A percentile compares a stretch with the other conserved stretches of the same genome.
Conservation (phyloP, 352 stramenopile genomes). For the Phytopythium kandeliae region DNA sequence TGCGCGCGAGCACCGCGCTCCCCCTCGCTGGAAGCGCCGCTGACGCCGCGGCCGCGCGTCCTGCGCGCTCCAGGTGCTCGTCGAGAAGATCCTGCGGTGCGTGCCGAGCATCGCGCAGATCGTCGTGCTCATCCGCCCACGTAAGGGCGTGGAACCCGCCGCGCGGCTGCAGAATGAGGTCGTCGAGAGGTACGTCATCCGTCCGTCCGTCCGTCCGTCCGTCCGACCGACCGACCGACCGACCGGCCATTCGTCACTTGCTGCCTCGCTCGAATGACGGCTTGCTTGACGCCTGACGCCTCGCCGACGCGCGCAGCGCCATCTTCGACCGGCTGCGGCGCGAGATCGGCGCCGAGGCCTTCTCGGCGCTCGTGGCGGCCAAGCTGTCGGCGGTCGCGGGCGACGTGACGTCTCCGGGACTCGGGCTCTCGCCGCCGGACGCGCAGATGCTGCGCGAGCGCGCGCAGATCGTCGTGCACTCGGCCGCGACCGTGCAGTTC, state of each 20-base stretch:
- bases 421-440: slow-evolving; percentile 50
- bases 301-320: slow-evolving; percentile 30
- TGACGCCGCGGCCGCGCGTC: no score
- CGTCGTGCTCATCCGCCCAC: slow-evolving; percentile 71
- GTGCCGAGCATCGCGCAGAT: slow-evolving; percentile 50
- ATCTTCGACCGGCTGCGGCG: slow-evolving; percentile 68
- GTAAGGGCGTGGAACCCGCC: slow-evolving; percentile 53
- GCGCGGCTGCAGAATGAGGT: slow-evolving; percentile 71
- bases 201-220: no score
- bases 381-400: slow-evolving; percentile 64
- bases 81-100: slow-evolving; percentile 79
- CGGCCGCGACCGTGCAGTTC: slow-evolving; percentile 83
- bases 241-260: no score
- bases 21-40: no score
- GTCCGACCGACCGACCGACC: no score
- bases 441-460: slow-evolving; percentile 27
- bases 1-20: no score
- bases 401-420: slow-evolving; percentile 59
- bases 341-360: slow-evolving; percentile 38
- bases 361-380: slow-evolving; percentile 33
- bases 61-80: slow-evolving; percentile 34
- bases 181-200: slow-evolving; percentile 30
- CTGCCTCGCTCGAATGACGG: no score
- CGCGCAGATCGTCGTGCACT: slow-evolving; percentile 77
- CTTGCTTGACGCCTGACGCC: no score